Conservation (phyloP, 2,329 filamentous ascomycete genomes). For the Trichoderma brevicompactum region DNA sequence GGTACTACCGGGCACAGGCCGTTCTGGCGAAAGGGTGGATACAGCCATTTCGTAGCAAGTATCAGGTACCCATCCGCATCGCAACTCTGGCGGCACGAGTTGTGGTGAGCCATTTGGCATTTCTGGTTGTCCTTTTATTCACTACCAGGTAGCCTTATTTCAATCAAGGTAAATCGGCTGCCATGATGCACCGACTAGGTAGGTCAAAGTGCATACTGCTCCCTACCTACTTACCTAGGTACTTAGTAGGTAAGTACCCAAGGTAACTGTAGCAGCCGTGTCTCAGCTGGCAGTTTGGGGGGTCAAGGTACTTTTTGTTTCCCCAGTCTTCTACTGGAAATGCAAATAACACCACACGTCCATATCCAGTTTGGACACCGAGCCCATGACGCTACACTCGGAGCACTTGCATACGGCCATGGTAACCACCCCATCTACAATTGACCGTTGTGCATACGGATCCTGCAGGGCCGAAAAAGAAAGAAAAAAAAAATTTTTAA, state of each 20-base stretch:
- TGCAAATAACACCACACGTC: background rate
- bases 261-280: too few relatives aligned
- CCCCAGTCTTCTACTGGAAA: background rate
- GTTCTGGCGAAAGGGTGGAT: conserved; percentile 19
- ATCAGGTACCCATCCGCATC: conserved; percentile 1
- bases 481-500: background rate
- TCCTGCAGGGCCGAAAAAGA: background rate
- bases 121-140: background rate
- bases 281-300: background rate
- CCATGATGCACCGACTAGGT: too few relatives aligned
- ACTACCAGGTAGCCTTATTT: background rate
- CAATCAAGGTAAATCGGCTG: background rate
- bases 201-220: too few relatives aligned
- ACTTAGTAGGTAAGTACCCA: too few relatives aligned
- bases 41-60: background rate
- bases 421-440: background rate
- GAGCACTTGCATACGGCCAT: conserved; percentile 1
- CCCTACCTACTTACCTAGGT: too few relatives aligned
- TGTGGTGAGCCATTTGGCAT: background rate
- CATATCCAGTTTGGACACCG: conserved; percentile 21
- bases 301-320: background rate
- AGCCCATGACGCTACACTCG: conserved; percentile 16
- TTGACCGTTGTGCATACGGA: background rate
- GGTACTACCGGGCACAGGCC: background rate
- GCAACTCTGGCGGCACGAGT: background rate